Conservation (phyloP, 345 rosid species). For the Linum trigynum region DNA sequence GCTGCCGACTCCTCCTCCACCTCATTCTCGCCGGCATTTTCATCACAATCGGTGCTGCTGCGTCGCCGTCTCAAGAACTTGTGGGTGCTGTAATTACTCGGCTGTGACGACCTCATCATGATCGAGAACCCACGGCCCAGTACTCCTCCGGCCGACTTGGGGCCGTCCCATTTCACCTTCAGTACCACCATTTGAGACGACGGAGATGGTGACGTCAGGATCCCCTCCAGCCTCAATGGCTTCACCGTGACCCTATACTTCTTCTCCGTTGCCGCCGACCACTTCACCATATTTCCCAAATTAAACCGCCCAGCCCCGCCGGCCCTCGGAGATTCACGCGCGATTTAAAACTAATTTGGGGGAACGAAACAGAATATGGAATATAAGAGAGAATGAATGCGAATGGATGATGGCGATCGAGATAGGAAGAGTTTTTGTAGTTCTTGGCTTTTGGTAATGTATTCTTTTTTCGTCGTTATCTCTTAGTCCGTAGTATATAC, state of each 20-base stretch:
- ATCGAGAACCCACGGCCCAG: background rate
- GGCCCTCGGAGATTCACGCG: too few relatives aligned
- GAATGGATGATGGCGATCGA: too few relatives aligned
- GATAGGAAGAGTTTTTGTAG: too few relatives aligned
- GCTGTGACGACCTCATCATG: background rate
- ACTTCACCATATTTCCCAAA: background rate
- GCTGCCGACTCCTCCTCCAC: background rate
- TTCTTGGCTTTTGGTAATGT: too few relatives aligned
- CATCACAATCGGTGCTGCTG: too few relatives aligned
- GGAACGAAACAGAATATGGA: too few relatives aligned
- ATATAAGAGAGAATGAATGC: too few relatives aligned
- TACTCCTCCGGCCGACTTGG: background rate
- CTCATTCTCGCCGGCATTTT: too few relatives aligned
- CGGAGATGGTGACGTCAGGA: background rate
- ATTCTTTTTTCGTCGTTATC: too few relatives aligned
- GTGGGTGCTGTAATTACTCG: background rate
- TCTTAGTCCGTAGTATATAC: too few relatives aligned
- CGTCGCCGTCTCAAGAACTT: background rate
- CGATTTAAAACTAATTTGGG: too few relatives aligned
- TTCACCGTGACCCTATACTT: background rate
- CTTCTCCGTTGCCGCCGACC: background rate
- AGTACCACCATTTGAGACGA: background rate
- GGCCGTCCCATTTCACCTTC: conserved; percentile 6
- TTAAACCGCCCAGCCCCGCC: too few relatives aligned
- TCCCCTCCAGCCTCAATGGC: conserved; percentile 3